A percentile compares a stretch with the other conserved stretches of the same genome.
These are phyloP conservation scores for Guadua angustifolia DNA, from an alignment of 176 grass and related monocot species.

Conservation along the genomic window DNA sequence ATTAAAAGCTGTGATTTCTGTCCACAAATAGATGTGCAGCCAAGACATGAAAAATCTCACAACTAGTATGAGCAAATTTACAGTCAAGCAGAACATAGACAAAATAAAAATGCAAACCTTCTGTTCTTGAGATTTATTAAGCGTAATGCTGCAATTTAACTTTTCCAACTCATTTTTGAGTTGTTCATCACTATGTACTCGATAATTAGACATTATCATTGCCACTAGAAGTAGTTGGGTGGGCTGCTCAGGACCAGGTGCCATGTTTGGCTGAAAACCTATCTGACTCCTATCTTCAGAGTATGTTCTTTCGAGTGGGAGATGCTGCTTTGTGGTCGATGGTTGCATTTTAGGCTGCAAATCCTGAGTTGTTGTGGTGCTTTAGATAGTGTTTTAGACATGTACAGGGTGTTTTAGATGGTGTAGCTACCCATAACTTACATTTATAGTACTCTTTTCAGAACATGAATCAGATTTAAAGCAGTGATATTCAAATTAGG, in stretches of 20 bases:
- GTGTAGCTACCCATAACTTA: constrained; percentile 34
- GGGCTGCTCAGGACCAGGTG: constrained; percentile 24
- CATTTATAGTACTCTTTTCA: constrained; percentile 35
- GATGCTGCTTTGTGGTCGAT: constrained; percentile 26
- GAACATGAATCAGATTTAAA: constrained; percentile 20
- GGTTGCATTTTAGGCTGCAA: constrained; percentile 36
- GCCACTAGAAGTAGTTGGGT: constrained; percentile 37
- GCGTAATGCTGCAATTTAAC: neutral
- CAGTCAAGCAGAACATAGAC: constrained; percentile 9
- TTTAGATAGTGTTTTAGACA: too few species aligned
- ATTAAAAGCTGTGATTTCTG: constrained; percentile 60
- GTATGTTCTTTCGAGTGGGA: constrained; percentile 36
- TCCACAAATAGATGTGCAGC: constrained; percentile 39
- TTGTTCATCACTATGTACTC: constrained; percentile 43
- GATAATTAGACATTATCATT: constrained; percentile 31
- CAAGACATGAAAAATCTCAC: constrained; percentile 6
- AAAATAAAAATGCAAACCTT: constrained; percentile 50
- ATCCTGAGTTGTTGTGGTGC: constrained; percentile 23
- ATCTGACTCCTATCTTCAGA: constrained; percentile 40
- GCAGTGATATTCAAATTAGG: neutral
- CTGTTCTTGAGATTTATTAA: constrained; percentile 53
- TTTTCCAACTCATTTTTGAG: constrained; percentile 64
- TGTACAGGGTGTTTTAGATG: constrained; percentile 13
- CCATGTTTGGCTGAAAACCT: constrained; percentile 22
- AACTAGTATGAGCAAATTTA: neutral